Evolutionary conservation across 805 yeast species (phyloP).

Genomic region (Lachancea sp.): DNA sequence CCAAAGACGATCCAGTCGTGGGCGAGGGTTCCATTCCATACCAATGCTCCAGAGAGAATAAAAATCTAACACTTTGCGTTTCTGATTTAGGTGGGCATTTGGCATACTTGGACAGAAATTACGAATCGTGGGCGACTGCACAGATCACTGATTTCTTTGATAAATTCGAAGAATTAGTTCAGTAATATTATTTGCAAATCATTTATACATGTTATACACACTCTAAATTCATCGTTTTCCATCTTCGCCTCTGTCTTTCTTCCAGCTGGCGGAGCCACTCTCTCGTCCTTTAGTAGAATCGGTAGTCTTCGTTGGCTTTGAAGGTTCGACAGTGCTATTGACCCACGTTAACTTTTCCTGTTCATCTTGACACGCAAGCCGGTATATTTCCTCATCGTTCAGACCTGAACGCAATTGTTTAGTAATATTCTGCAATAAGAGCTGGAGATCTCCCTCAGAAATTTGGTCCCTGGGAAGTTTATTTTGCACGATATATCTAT

Average conservation of each 20-base stretch:
- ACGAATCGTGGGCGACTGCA: slow-evolving; percentile 43
- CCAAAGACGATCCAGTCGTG: slow-evolving; percentile 60
- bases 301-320: slow-evolving; percentile 5
- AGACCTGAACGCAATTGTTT: slow-evolving; percentile 27
- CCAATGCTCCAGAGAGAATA: slow-evolving; percentile 46
- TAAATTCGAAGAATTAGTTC: slow-evolving; percentile 34
- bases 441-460: slow-evolving; percentile 35
- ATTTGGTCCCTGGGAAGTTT: slow-evolving; percentile 44
- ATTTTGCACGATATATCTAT: slow-evolving; percentile 50
- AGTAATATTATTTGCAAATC: slow-evolving; percentile 9
- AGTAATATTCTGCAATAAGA: slow-evolving; percentile 36
- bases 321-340: slow-evolving; percentile 10
- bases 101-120: slow-evolving; percentile 41
- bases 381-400: slow-evolving; percentile 35
- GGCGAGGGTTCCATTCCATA: slow-evolving; percentile 46
- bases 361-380: slow-evolving; percentile 28
- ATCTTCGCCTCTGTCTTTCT: slow-evolving; percentile 67
- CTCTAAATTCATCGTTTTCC: slow-evolving; percentile 35
- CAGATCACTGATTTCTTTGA: slow-evolving; percentile 38
- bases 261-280: slow-evolving; percentile 77
- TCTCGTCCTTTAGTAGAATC: slow-evolving; percentile 42
- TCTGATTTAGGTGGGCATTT: slow-evolving; percentile 71
- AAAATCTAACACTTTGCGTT: slow-evolving; percentile 49
- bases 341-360: slow-evolving; percentile 32
- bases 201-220: slow-evolving; percentile 1